A percentile compares a stretch with the other conserved stretches of the same genome.
Evolutionary conservation across 2,329 filamentous ascomycete species (phyloP).

Genomic region (Corinectria fuckeliana): DNA sequence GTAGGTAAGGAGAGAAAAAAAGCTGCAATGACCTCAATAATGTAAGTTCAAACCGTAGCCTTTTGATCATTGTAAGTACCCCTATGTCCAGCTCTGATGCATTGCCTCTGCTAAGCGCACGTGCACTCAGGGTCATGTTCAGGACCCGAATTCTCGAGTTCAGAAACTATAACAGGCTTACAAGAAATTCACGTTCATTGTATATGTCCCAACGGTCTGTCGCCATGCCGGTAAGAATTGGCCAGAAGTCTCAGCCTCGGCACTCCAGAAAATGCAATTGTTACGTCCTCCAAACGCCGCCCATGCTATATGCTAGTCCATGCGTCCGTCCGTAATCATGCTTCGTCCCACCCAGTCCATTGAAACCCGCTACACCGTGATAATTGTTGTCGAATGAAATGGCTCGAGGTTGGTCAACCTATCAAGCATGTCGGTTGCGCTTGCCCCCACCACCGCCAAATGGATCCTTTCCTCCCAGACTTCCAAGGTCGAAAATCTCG

Average conservation of each 20-base stretch:
- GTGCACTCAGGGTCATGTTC: not conserved
- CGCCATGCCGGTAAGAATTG: constrained; percentile 26
- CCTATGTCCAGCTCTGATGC: not conserved
- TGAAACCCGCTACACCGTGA: constrained; percentile 30
- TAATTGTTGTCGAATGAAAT: constrained; percentile 26
- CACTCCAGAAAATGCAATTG: constrained; percentile 37
- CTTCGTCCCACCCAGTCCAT: constrained; percentile 38
- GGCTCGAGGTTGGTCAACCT: constrained; percentile 1
- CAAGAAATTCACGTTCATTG: constrained; percentile 24
- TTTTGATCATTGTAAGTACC: not conserved
- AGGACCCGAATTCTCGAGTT: not conserved
- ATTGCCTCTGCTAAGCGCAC: not conserved
- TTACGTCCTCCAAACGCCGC: constrained; percentile 47
- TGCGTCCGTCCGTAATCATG: constrained; percentile 45
- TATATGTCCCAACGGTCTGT: constrained; percentile 18
- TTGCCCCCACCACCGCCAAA: constrained; percentile 58
- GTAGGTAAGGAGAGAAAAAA: not conserved
- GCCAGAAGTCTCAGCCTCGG: constrained; percentile 27
- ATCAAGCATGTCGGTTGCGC: constrained; percentile 55
- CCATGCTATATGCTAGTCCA: constrained; percentile 46
- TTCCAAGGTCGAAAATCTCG: constrained; percentile 74
- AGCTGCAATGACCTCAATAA: not conserved
- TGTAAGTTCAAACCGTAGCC: not conserved
- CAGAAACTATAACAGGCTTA: not conserved
- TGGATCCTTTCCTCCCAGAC: constrained; percentile 67